phyloP scores from a whole-genome alignment of 495 filamentous ascomycete species.

The Thermochaetoides thermophila region DNA sequence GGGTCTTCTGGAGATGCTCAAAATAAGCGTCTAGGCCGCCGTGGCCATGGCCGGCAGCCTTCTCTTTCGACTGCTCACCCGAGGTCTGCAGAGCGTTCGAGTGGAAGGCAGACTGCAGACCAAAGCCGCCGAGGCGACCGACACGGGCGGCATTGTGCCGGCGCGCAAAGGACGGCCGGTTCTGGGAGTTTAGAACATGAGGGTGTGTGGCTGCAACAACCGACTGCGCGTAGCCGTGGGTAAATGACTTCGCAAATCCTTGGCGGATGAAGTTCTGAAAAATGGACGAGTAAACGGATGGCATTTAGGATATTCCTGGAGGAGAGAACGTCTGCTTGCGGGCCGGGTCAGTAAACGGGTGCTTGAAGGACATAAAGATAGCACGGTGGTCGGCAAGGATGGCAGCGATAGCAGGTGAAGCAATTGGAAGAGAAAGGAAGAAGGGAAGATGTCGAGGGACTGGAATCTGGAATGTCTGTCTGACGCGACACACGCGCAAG shows the following conservation, averaged over 20 bases:
- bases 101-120: constrained; percentile 67
- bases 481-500: too few species aligned
- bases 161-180: constrained; percentile 37
- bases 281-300: constrained; percentile 41
- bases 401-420: too few species aligned
- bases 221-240: constrained; percentile 93
- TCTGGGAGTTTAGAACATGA: constrained; percentile 62
- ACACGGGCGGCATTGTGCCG: constrained; percentile 32
- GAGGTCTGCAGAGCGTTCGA: too few species aligned
- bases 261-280: constrained; percentile 86
- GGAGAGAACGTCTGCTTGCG: constrained; percentile 21
- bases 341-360: constrained; percentile 1
- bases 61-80: constrained; percentile 30
- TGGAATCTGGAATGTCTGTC: too few species aligned
- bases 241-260: constrained; percentile 89
- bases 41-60: constrained; percentile 18
- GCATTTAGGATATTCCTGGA: constrained; percentile 43
- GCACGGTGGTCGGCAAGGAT: too few species aligned
- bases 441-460: too few species aligned
- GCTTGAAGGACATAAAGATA: not conserved
- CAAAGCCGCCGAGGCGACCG: constrained; percentile 44
- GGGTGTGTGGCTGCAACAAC: constrained; percentile 86
- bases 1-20: constrained; percentile 68
- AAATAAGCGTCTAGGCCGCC: constrained; percentile 72
- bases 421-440: too few species aligned